Conservation (phyloP, 805 yeast genomes). For the Pichia exigua region DNA sequence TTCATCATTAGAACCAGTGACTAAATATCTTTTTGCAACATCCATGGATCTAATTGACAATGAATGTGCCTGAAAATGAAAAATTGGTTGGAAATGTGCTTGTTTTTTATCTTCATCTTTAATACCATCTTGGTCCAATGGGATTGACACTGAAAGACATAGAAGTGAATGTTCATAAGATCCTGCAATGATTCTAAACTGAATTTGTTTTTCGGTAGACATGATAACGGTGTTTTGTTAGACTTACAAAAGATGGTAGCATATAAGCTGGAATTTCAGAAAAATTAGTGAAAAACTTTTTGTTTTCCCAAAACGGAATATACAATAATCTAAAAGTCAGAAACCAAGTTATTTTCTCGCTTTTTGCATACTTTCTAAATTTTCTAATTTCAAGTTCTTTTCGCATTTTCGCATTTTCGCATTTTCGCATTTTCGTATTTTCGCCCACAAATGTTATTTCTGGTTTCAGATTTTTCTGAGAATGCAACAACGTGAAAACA, state of each 20-base stretch:
- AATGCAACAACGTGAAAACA: neutral
- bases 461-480: too few relatives aligned
- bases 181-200: slow-evolving; percentile 82
- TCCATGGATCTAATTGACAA: slow-evolving; percentile 82
- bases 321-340: too few relatives aligned
- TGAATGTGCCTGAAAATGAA: slow-evolving; percentile 93
- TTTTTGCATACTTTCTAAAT: too few relatives aligned
- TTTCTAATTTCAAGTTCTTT: too few relatives aligned
- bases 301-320: neutral
- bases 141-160: slow-evolving; percentile 70
- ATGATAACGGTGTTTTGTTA: neutral
- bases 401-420: too few relatives aligned
- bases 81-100: slow-evolving; percentile 82
- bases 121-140: slow-evolving; percentile 19
- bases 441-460: too few relatives aligned
- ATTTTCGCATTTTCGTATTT: neutral
- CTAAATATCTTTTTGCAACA: slow-evolving; percentile 73
- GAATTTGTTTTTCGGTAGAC: slow-evolving; percentile 16
- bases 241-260: too few relatives aligned
- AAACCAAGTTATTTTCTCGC: too few relatives aligned
- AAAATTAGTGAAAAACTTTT: neutral
- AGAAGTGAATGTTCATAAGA: slow-evolving; percentile 90
- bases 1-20: slow-evolving; percentile 93
- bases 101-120: slow-evolving; percentile 26
- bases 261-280: neutral